Base-by-base conservation (phyloP, 768 basidiomycete genomes). In the Trametes punicea region DNA sequence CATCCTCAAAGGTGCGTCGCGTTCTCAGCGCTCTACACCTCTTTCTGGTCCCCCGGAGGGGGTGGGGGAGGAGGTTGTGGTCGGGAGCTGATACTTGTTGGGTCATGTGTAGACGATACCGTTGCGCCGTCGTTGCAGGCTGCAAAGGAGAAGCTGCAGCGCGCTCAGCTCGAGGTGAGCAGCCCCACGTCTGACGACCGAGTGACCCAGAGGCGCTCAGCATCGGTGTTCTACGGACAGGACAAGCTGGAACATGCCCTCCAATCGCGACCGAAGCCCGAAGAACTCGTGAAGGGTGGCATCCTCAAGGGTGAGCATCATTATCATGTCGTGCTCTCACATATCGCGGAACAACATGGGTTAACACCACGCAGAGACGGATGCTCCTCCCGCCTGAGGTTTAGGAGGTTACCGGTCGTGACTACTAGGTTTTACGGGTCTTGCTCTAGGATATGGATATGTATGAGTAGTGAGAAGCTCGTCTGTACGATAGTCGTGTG, bases 181-280 rank as follows among this genome's bases (percentile, higher is more conserved):
- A 15, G 33, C 30, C 33, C 8, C 29, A 15, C 41, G 5, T 16
- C 21, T 10, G n/a, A 21, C 34, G 15, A 21, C n/a, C 21, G 18
- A 4, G n/a, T 3, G 21, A 20, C n/a, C 16, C 16, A 18, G 36
- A 42, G 45, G 31, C 49, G 56, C 15, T n/a, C 31, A 18, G n/a
- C 9, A 25, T 33, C n/a, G 30, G 1, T 56, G 31, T 29, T 11
- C 18, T 15, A 18, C 33, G 40, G 39, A 26, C 23, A 87, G 84
- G 79, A 87, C 72, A 82, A 80, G 65, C 77, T 89, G 33, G 83
- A 82, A 50, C 79, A 81, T 36, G 78, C 79, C 13, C 73, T 88
- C 45, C 77, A 81, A 56, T 68, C 77, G 36, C 76, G 85, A 41
- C 85, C 85, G 31, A 77, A 77, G 58, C 71, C 81, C 4, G 81